These are phyloP conservation scores for Xylariaceae sp. DNA, from an alignment of 2,329 filamentous ascomycete species.

Conservation along the genomic window DNA sequence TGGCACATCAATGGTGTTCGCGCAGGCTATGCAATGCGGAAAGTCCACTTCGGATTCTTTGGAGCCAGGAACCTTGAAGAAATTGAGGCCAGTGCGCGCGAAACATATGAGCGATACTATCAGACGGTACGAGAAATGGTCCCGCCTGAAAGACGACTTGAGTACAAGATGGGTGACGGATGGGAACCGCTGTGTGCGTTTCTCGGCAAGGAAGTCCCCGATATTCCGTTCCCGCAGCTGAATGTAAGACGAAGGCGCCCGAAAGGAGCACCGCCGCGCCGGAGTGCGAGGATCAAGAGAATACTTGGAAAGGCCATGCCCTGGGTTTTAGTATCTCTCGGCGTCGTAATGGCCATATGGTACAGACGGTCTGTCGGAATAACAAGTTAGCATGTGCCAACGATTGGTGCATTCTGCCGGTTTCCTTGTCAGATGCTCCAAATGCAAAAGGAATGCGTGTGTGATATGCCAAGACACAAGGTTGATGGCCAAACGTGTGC, in stretches of 20 bases:
- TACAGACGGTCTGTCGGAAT: neutral
- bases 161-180: conserved; percentile 15
- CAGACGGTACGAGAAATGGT: conserved; percentile 5
- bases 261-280: neutral
- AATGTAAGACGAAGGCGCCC: conserved; percentile 9
- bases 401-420: neutral
- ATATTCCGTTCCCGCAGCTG: conserved; percentile 9
- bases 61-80: neutral
- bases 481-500: no score
- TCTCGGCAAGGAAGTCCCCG: conserved; percentile 12
- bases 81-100: conserved; percentile 8
- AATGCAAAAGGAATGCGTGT: no score
- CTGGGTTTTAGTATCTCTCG: conserved; percentile 1
- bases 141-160: conserved; percentile 10
- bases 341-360: conserved; percentile 1
- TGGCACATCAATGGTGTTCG: conserved; percentile 8
- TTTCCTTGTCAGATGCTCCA: no score
- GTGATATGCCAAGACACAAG: no score
- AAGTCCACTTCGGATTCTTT: conserved; percentile 15
- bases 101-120: conserved; percentile 13
- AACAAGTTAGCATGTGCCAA: neutral
- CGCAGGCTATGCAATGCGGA: conserved; percentile 11
- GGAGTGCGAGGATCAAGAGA: neutral
- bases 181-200: conserved; percentile 19
- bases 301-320: neutral